A percentile compares a stretch with the other conserved stretches of the same genome.
These are phyloP conservation scores for Crithidia brevicula DNA, from an alignment of 208 protist genomes.

Conservation along the genomic window DNA sequence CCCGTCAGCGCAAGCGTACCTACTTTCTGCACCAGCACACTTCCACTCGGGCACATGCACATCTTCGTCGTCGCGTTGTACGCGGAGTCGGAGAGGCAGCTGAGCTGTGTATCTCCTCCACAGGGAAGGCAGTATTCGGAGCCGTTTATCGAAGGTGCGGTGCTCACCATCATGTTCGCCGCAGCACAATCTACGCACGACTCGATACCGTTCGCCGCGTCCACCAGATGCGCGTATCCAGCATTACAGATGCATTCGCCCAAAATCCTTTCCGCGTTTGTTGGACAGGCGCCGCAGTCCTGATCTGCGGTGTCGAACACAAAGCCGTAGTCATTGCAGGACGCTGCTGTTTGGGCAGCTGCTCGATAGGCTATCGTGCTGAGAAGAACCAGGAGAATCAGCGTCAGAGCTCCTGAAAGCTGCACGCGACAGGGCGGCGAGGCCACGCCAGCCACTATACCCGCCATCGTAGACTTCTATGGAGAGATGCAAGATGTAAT, in stretches of 20 bases:
- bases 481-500: too few species aligned
- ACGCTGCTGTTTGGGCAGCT: background rate
- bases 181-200: slow-evolving; percentile 46
- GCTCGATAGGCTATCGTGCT: background rate
- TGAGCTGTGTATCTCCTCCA: slow-evolving; percentile 40
- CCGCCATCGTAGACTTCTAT: too few species aligned
- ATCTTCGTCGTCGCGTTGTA: slow-evolving; percentile 27
- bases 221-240: slow-evolving; percentile 33
- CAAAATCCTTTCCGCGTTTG: slow-evolving; percentile 18
- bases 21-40: slow-evolving; percentile 41
- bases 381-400: background rate
- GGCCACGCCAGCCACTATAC: too few species aligned
- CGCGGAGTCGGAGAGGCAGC: slow-evolving; percentile 33
- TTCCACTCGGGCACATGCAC: slow-evolving; percentile 48
- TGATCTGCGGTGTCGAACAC: slow-evolving; percentile 18
- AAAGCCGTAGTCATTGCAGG: slow-evolving; percentile 17
- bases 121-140: slow-evolving; percentile 50
- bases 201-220: slow-evolving; percentile 3
- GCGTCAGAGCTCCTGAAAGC: too few species aligned
- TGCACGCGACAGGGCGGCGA: too few species aligned
- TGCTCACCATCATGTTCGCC: slow-evolving; percentile 39
- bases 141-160: slow-evolving; percentile 20
- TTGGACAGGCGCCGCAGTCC: slow-evolving; percentile 20
- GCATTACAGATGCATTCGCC: slow-evolving; percentile 32
- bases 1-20: slow-evolving; percentile 35